Evolutionary conservation across 257 asterid species (phyloP).

Genomic region (Gentiana straminea): DNA sequence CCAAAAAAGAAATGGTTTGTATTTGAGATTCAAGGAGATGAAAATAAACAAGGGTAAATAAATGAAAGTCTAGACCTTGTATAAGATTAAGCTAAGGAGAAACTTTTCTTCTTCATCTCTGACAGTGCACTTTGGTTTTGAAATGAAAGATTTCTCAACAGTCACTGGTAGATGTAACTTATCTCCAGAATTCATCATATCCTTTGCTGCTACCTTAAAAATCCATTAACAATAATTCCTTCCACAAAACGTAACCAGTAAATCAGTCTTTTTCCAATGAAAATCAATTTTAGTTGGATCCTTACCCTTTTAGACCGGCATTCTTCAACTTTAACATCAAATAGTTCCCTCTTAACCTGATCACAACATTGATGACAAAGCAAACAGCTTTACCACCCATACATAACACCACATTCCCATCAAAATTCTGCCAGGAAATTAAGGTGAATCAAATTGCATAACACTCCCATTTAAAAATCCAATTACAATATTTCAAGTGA

Average conservation of each 20-base stretch:
- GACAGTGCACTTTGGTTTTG: constrained; percentile 18
- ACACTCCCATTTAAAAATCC: too few species aligned
- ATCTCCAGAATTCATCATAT: constrained; percentile 56
- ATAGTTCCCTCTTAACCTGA: constrained; percentile 58
- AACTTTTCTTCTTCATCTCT: constrained; percentile 30
- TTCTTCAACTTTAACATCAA: constrained; percentile 21
- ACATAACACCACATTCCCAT: neutral
- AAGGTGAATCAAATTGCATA: neutral
- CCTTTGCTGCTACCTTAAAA: constrained; percentile 71
- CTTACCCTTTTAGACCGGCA: constrained; percentile 53
- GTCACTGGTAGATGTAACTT: constrained; percentile 63
- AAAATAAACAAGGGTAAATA: too few species aligned
- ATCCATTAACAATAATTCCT: neutral
- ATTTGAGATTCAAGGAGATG: too few species aligned
- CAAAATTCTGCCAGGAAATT: neutral
- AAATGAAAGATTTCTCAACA: constrained; percentile 36
- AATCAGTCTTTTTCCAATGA: neutral
- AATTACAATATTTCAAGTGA: too few species aligned
- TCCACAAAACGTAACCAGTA: neutral
- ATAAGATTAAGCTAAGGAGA: constrained; percentile 55
- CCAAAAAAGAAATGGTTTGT: neutral
- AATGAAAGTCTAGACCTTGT: constrained; percentile 33
- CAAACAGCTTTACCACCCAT: neutral
- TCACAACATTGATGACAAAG: constrained; percentile 8
- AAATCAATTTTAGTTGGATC: neutral